Evolutionary conservation across 257 asterid genomes (phyloP).

Genomic region (Nyctanthes arbortristis): DNA sequence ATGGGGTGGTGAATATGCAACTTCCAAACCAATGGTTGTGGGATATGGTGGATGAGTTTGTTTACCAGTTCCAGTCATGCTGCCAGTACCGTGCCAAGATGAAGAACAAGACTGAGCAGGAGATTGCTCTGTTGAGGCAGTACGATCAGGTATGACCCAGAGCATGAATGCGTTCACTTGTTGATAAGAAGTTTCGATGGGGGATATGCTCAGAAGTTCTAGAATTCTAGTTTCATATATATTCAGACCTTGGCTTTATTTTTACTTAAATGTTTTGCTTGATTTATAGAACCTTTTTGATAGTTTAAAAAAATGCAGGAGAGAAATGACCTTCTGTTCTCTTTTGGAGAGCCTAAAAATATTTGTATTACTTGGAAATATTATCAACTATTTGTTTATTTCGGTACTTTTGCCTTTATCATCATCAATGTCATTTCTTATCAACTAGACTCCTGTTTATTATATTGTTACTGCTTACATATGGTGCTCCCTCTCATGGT

Average conservation of each 20-base stretch:
- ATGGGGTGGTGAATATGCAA: conserved; percentile 92
- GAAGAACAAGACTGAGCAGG: conserved; percentile 87
- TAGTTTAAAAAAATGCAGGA: neutral
- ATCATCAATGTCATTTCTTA: neutral
- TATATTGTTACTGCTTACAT: neutral
- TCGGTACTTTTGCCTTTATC: neutral
- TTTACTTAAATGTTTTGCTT: conserved; percentile 2
- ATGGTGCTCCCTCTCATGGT: no score
- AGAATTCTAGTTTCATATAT: neutral
- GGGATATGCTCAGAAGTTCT: neutral
- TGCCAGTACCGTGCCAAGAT: conserved; percentile 95
- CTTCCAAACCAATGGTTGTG: conserved; percentile 98
- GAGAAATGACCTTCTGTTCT: neutral
- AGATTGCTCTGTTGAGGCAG: conserved; percentile 72
- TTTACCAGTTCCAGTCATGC: conserved; percentile 92
- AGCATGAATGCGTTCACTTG: neutral
- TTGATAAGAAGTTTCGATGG: neutral
- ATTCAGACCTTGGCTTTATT: neutral
- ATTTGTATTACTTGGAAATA: neutral
- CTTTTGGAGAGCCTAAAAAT: neutral
- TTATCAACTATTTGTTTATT: neutral
- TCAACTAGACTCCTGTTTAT: neutral
- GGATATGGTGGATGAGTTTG: conserved; percentile 99
- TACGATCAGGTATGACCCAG: conserved; percentile 57
- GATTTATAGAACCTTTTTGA: neutral